Percentiles rank a stretch among this genome's conserved stretches.
Evolutionary conservation across 2,329 filamentous ascomycete species (phyloP).

Genomic region (Blumeria graminis): DNA sequence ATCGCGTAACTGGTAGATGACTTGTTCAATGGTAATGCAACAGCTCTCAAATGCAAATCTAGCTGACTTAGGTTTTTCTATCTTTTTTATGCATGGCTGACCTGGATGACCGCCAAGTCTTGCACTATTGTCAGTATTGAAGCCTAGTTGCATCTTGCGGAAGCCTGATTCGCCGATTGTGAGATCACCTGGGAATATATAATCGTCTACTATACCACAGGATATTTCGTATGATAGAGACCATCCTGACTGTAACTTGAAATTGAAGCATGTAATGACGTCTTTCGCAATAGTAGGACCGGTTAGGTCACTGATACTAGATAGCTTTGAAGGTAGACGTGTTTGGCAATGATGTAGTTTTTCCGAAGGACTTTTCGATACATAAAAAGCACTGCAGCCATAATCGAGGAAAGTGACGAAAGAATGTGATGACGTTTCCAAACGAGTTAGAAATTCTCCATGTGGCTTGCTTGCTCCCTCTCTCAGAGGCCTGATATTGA

Average conservation of each 20-base stretch:
- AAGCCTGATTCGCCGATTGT: background rate
- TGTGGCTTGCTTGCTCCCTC: background rate
- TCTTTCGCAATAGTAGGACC: background rate
- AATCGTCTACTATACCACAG: background rate
- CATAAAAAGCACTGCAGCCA: background rate
- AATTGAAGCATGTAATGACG: background rate
- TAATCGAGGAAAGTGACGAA: background rate
- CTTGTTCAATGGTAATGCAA: background rate
- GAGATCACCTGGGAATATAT: background rate
- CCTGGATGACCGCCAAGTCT: background rate
- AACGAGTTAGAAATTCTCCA: background rate
- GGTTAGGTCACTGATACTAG: background rate
- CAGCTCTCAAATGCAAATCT: background rate
- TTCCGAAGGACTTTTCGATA: conserved; percentile 2
- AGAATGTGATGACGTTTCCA: background rate
- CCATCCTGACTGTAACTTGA: background rate
- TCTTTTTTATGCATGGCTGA: background rate
- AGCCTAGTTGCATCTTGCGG: background rate
- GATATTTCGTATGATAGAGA: background rate
- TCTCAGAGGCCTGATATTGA: background rate
- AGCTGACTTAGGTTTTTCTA: background rate
- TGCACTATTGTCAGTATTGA: background rate
- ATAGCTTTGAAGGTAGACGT: background rate
- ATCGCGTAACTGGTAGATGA: background rate
- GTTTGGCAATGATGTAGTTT: background rate